These are phyloP conservation scores for Microsporum canis DNA, from an alignment of 2,329 filamentous ascomycete genomes.

Conservation along the genomic window DNA sequence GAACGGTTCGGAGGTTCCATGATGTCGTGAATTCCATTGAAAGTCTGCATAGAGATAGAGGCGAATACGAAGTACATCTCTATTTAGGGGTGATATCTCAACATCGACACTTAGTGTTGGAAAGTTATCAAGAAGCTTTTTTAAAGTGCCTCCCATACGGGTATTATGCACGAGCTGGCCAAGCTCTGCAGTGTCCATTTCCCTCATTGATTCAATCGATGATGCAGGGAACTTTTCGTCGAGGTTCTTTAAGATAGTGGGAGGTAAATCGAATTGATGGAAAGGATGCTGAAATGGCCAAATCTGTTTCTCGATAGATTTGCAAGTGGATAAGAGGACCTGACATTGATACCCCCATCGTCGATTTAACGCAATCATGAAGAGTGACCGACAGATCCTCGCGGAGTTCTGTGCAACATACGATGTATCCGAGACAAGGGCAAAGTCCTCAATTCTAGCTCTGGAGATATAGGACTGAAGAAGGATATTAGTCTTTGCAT, in stretches of 20 bases:
- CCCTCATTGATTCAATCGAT: conserved; percentile 71
- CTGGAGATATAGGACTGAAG: conserved; percentile 89
- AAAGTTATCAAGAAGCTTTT: conserved; percentile 76
- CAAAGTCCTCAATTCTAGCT: conserved; percentile 82
- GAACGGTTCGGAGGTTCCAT: conserved; percentile 90
- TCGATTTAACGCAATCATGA: conserved; percentile 93
- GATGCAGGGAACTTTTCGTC: conserved; percentile 64
- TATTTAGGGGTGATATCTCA: conserved; percentile 88
- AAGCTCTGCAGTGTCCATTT: conserved; percentile 89
- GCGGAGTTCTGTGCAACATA: conserved; percentile 95
- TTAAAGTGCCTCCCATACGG: conserved; percentile 70
- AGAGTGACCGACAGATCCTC: conserved; percentile 84
- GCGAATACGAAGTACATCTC: conserved; percentile 85
- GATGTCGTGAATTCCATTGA: conserved; percentile 82
- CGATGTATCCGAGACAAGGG: conserved; percentile 77
- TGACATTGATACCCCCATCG: conserved; percentile 93
- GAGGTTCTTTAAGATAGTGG: conserved; percentile 69
- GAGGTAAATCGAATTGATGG: conserved; percentile 84
- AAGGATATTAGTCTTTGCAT: conserved; percentile 91
- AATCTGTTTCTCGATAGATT: conserved; percentile 90
- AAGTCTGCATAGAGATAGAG: conserved; percentile 83
- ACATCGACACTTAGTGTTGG: conserved; percentile 83
- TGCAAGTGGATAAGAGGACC: conserved; percentile 80
- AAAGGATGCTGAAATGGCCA: conserved; percentile 95
- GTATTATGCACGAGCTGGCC: conserved; percentile 85